Percentiles rank a stretch among this genome's conserved stretches.
Conservation (phyloP, 345 rosid genomes). For the Rhodamnia argentea region DNA sequence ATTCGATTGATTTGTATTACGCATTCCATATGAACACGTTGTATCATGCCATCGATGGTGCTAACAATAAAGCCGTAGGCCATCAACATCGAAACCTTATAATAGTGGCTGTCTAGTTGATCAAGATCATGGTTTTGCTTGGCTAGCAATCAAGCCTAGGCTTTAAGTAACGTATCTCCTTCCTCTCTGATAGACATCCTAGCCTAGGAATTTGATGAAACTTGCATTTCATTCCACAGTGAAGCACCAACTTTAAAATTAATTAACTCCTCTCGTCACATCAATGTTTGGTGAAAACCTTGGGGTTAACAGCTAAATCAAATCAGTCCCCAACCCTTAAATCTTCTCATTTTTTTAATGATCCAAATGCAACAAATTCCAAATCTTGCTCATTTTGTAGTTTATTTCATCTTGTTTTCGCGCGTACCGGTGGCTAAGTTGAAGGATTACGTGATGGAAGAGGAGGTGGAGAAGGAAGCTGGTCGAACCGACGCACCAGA, state of each 20-base stretch:
- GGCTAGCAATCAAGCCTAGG: not conserved
- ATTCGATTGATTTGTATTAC: not conserved
- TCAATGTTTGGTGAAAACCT: not conserved
- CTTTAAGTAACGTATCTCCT: not conserved
- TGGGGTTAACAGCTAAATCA: not conserved
- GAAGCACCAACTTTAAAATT: not conserved
- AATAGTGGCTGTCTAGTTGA: not conserved
- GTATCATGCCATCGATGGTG: not conserved
- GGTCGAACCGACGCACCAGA: not conserved
- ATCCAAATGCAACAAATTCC: not conserved
- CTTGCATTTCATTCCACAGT: not conserved
- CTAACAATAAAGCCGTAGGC: not conserved
- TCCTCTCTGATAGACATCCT: not conserved
- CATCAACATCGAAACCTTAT: not conserved
- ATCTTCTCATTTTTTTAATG: not conserved
- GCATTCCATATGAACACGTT: not conserved
- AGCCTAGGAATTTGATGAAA: not conserved
- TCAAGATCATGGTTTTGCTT: not conserved
- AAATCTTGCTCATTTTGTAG: not conserved
- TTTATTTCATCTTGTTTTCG: not conserved
- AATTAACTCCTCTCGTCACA: not conserved
- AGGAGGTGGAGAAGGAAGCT: conserved; percentile 11
- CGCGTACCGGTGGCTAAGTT: conserved; percentile 10
- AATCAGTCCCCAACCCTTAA: not conserved
- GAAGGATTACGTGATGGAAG: conserved; percentile 23